Conservation (phyloP, 352 stramenopile genomes). For the Phytopythium sindhum region DNA sequence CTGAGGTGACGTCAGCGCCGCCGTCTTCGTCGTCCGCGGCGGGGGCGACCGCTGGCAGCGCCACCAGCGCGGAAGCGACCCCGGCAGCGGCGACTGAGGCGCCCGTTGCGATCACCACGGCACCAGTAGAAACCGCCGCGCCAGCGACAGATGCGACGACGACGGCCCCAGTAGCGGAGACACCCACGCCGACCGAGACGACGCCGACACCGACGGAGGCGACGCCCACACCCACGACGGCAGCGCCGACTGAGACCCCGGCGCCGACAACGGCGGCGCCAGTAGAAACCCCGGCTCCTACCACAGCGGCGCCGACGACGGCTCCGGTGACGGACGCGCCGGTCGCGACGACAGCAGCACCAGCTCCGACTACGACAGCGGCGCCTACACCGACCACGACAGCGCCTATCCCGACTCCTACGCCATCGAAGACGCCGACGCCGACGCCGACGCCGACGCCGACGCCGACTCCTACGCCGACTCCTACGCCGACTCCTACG, state of each 20-base stretch:
- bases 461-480: background rate
- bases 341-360: constrained; percentile 6
- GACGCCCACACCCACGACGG: constrained; percentile 10
- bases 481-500: constrained; percentile 9
- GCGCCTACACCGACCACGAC: background rate
- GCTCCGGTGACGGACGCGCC: constrained; percentile 10
- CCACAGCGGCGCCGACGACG: background rate
- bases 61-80: background rate
- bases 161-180: constrained; percentile 1
- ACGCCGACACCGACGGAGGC: constrained; percentile 9
- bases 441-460: background rate
- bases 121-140: no score
- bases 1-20: background rate
- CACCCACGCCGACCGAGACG: constrained; percentile 6
- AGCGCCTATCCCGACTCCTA: background rate
- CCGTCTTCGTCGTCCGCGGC: background rate
- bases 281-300: background rate
- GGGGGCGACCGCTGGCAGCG: background rate
- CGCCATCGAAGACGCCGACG: no score
- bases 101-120: background rate
- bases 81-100: background rate
- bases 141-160: constrained; percentile 7
- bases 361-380: constrained; percentile 5
- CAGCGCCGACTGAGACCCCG: background rate
- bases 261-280: constrained; percentile 1